Evolutionary conservation across 176 grass and related monocot genomes (phyloP).

Genomic region (Hordeum vulgare): MorexV3_pseudomolecules_assembly NC_058523.1:8991579-8992078

Average conservation of each 20-base stretch:
- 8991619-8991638: too few species aligned
- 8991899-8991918: neutral
- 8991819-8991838: neutral
- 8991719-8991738: neutral
- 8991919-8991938: neutral
- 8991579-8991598: too few species aligned
- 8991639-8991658: too few species aligned
- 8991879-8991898: too few species aligned
- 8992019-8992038: neutral
- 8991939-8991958: neutral
- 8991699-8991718: neutral
- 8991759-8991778: neutral
- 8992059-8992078: neutral
- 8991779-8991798: neutral
- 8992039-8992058: neutral
- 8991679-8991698: conserved; percentile 1
- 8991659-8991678: too few species aligned
- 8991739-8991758: neutral
- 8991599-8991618: too few species aligned
- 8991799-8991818: neutral
- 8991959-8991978: too few species aligned
- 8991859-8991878: neutral
- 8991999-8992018: neutral
- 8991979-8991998: too few species aligned
- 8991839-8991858: neutral